Conservation (phyloP, 768 basidiomycete genomes). For the Tricholoma furcatifolium region DNA sequence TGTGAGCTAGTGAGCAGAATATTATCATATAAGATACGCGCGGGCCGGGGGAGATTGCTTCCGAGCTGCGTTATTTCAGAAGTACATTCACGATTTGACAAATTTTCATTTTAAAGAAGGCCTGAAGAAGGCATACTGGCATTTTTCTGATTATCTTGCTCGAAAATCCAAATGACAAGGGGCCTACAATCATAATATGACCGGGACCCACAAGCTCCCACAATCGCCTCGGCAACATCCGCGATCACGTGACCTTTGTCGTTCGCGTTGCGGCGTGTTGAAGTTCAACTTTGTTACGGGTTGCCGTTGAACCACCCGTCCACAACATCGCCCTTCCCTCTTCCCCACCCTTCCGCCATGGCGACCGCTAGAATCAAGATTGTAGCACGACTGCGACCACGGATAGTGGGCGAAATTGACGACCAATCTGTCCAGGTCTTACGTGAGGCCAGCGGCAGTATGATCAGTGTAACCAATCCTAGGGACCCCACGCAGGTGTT, state of each 20-base stretch:
- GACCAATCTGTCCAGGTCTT: conserved; percentile 60
- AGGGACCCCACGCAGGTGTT: conserved; percentile 69
- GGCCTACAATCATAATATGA: no score
- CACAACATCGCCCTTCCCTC: neutral
- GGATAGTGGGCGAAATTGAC: conserved; percentile 57
- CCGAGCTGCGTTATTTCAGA: no score
- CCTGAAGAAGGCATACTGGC: no score
- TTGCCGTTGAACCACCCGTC: no score
- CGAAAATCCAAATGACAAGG: no score
- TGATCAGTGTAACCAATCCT: conserved; percentile 68
- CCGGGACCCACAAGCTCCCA: no score
- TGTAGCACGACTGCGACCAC: conserved; percentile 67
- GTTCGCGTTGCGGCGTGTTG: neutral
- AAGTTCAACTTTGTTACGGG: conserved; percentile 4
- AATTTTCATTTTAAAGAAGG: no score
- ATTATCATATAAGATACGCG: no score
- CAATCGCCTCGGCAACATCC: conserved; percentile 5
- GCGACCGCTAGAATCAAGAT: conserved; percentile 62
- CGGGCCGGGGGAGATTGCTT: no score
- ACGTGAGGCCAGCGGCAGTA: conserved; percentile 42
- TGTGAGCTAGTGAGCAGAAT: no score
- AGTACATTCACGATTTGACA: no score
- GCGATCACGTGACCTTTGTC: neutral
- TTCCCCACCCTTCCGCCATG: conserved; percentile 17
- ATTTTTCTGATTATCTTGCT: no score